Conservation (phyloP, 768 basidiomycete genomes). For the Mycena rosella region DNA sequence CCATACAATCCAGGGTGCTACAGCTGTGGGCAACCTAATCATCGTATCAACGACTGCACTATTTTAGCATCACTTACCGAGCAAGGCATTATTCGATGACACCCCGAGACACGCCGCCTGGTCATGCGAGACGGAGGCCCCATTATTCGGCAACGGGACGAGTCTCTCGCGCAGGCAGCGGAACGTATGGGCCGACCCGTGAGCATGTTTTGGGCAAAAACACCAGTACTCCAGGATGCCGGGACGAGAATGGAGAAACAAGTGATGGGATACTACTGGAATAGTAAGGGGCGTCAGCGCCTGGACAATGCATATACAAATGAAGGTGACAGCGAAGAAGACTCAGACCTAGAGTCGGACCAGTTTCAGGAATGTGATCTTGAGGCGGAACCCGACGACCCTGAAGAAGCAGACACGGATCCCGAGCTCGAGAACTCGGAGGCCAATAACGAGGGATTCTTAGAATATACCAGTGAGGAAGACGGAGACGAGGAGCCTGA, state of each 20-base stretch:
- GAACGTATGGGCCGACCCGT: not conserved
- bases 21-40: not conserved
- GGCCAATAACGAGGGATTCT: no score
- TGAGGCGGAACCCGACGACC: not conserved
- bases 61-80: not conserved
- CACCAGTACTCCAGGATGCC: not conserved
- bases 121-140: not conserved
- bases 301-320: no score
- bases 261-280: conserved; percentile 19
- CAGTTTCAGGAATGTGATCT: no score
- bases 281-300: not conserved
- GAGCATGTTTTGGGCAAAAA: not conserved
- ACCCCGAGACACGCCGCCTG: not conserved
- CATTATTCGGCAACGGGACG: not conserved
- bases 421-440: no score
- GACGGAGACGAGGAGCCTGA: no score
- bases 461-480: no score
- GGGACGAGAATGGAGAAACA: conserved; percentile 5
- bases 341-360: not conserved
- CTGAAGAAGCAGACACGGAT: not conserved
- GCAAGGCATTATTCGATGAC: not conserved
- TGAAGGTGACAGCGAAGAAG: not conserved
- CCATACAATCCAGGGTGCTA: not conserved
- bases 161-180: not conserved
- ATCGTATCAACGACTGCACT: not conserved